Conservation (phyloP, 352 stramenopile species). For the Saprolegnia diclina region DNA sequence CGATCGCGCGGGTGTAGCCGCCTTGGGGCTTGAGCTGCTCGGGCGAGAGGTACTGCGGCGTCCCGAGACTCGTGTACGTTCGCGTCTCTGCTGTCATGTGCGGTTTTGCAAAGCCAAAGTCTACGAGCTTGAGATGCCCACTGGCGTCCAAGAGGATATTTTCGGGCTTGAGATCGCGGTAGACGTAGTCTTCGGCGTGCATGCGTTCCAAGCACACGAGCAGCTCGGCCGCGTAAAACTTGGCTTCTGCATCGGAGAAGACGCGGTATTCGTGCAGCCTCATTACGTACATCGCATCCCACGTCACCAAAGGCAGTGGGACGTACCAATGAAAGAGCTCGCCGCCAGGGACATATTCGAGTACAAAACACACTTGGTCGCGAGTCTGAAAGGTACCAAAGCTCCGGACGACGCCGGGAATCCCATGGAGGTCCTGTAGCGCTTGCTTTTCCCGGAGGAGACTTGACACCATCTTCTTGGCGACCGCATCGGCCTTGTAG, state of each 20-base stretch:
- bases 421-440: constrained; percentile 30
- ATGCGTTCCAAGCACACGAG: constrained; percentile 51
- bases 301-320: not conserved
- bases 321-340: constrained; percentile 56
- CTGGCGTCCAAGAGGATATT: constrained; percentile 81
- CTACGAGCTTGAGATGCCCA: constrained; percentile 62
- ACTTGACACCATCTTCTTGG: constrained; percentile 50
- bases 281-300: not conserved
- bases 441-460: constrained; percentile 51
- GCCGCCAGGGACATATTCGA: constrained; percentile 61
- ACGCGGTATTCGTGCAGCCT: constrained; percentile 19
- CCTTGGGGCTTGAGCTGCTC: constrained; percentile 50
- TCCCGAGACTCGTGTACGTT: constrained; percentile 53
- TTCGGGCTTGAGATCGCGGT: constrained; percentile 86
- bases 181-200: constrained; percentile 60
- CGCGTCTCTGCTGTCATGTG: constrained; percentile 31
- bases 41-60: constrained; percentile 61
- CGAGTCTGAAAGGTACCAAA: constrained; percentile 59
- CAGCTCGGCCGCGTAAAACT: constrained; percentile 71
- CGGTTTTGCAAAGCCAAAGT: constrained; percentile 61
- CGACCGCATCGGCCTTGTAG: constrained; percentile 54
- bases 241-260: constrained; percentile 58
- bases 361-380: constrained; percentile 57
- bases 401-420: constrained; percentile 50
- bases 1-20: constrained; percentile 63